Base-by-base conservation (phyloP, 257 asterid genomes). In the Solanum chmielewskii region DNA sequence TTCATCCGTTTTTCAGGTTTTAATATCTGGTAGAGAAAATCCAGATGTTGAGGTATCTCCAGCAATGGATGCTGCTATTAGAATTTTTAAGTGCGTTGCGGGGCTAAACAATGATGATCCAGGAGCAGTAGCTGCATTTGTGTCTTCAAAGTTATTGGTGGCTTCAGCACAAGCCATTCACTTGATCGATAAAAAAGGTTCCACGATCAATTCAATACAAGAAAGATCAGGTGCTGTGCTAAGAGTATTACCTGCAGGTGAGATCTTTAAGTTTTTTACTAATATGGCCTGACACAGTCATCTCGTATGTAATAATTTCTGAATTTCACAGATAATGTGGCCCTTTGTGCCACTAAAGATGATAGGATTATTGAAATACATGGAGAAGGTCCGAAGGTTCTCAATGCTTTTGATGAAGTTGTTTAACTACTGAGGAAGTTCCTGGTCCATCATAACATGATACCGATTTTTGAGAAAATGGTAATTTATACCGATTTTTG, bases 341-440 rank as follows among this genome's bases (percentile, higher is more conserved):
- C 97, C 68, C n/a, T 84, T 83, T 95, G 93, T 91, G 98, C 95
- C 85, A 90, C 83, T 91, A 88, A 98, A 20, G 98, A 93, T 59
- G 99, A 96, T 93, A 92, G 98, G 90, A 87, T 95, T 83, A 95
- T 95, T 39, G 99, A 96, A 88, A 84, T 96, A 89, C 98, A 94
- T 84, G 99, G 98, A 25, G 98, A 96, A 89, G 92, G 93, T 86
- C 82, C 87, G 85, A 95, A 96, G 90, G 98, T 96, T 77, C 94
- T 93, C 41, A 92, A 89, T 88, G 99, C 98, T 21, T 88, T 95
- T 86, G 98, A 93, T 86, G 97, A 94, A 85, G 98, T 95, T 37
- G 91, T 96, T 70, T 90, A 93, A 56, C 98, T 93, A 75, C 93
- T 96, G 84, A 93, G 99, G 86, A 95, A 93, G 90, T 96, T 96